A percentile compares a stretch with the other conserved stretches of the same genome.
Conservation (phyloP, 179 eudicot species). For the Silene coronaria region DNA sequence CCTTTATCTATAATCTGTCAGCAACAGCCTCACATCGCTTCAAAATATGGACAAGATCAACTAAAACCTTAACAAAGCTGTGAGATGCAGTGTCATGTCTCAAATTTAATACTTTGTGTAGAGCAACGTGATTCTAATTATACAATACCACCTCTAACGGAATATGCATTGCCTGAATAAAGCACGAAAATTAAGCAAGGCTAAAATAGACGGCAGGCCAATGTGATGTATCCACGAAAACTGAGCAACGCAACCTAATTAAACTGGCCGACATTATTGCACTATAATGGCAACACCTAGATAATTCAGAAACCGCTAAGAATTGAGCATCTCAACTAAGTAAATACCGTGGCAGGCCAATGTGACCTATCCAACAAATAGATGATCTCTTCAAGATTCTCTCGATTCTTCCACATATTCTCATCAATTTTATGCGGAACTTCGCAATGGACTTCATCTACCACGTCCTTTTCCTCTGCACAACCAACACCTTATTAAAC, state of each 20-base stretch:
- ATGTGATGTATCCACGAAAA: neutral
- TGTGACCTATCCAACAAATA: slow-evolving; percentile 57
- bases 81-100: neutral
- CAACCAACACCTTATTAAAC: slow-evolving; percentile 14
- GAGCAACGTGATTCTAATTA: neutral
- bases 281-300: neutral
- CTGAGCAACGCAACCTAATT: neutral
- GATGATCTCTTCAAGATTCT: slow-evolving; percentile 79
- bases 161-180: neutral
- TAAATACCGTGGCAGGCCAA: slow-evolving; percentile 65
- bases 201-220: neutral
- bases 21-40: too few relatives aligned
- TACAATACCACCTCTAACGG: neutral
- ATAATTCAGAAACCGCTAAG: neutral
- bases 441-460: slow-evolving; percentile 52
- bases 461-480: slow-evolving; percentile 49
- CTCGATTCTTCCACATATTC: slow-evolving; percentile 97
- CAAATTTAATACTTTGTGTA: neutral
- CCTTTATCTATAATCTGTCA: too few relatives aligned
- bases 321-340: neutral
- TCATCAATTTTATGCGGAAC: slow-evolving; percentile 94
- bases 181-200: neutral
- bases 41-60: neutral
- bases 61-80: neutral
- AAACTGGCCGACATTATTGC: neutral